Evolutionary conservation across 345 rosid genomes (phyloP).

Genomic region (Hibiscus mutabilis): DNA sequence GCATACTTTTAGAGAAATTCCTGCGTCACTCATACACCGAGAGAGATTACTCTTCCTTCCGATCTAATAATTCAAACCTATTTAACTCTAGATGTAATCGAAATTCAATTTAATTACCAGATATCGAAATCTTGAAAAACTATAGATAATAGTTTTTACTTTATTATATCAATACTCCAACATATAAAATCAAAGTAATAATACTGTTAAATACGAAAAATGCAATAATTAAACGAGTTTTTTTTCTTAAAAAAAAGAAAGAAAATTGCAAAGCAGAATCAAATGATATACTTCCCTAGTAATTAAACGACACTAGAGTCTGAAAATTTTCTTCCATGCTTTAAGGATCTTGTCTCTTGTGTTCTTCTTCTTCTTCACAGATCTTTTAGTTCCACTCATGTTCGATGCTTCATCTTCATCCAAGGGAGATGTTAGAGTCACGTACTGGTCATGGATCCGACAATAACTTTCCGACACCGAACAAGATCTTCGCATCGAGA

Average conservation of each 20-base stretch:
- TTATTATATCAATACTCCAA: background rate
- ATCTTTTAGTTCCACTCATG: conserved; percentile 19
- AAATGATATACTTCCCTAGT: background rate
- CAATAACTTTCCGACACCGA: conserved; percentile 76
- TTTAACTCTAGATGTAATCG: background rate
- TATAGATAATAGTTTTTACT: no score
- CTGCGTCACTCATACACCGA: no score
- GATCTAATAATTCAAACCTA: no score
- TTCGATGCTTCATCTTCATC: conserved; percentile 31
- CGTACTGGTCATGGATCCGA: conserved; percentile 71
- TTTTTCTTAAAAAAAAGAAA: background rate
- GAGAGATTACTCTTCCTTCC: no score
- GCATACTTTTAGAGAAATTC: no score
- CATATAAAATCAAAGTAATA: background rate
- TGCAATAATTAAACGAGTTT: background rate
- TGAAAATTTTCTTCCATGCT: conserved; percentile 74
- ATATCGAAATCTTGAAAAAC: no score
- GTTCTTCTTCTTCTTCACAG: conserved; percentile 39
- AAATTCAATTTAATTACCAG: no score
- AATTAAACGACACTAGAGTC: conserved; percentile 28
- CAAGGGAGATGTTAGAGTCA: conserved; percentile 36
- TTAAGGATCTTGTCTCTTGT: conserved; percentile 50
- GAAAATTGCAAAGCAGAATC: background rate
- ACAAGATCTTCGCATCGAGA: conserved; percentile 74
- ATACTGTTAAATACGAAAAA: background rate